Evolutionary conservation across 164 flowering plant genomes (phyloP).

Genomic region (Buxus sempervirens): DNA sequence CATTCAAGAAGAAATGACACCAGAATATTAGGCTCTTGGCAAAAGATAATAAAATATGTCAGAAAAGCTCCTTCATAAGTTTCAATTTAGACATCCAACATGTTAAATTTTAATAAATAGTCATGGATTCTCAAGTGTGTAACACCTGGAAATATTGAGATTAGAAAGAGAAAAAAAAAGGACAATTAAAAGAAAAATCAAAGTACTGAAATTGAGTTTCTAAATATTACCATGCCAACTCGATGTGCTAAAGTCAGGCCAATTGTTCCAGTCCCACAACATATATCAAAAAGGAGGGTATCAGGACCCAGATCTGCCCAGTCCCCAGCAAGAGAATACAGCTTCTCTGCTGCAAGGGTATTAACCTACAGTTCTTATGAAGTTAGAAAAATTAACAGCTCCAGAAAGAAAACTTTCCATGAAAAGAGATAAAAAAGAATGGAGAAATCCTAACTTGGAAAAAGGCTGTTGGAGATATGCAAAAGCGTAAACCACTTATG

Average conservation of each 20-base stretch:
- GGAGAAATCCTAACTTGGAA: conserved; percentile 59
- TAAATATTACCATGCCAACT: not conserved
- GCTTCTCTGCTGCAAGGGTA: conserved; percentile 43
- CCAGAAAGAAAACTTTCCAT: conserved; percentile 1
- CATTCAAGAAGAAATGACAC: not conserved
- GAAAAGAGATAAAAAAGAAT: conserved; percentile 2
- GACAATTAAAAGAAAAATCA: not conserved
- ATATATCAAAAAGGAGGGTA: conserved; percentile 90
- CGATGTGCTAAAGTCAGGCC: not conserved
- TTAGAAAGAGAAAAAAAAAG: too few species aligned
- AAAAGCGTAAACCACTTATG: conserved; percentile 66
- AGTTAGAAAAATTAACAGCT: conserved; percentile 10
- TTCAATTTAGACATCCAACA: too few species aligned
- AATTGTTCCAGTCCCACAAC: conserved; percentile 89
- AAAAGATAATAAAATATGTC: not conserved
- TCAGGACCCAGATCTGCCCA: conserved; percentile 92
- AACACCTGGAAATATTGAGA: too few species aligned
- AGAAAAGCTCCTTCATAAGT: too few species aligned
- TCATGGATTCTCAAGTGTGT: too few species aligned
- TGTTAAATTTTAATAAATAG: too few species aligned
- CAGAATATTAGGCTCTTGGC: not conserved
- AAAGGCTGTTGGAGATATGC: conserved; percentile 94
- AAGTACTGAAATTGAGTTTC: not conserved
- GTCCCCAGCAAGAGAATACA: conserved; percentile 84
- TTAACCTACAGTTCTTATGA: conserved; percentile 33